Percentiles rank a stretch among this genome's conserved stretches.
These are phyloP conservation scores for Aspergillus ustus DNA, from an alignment of 2,329 filamentous ascomycete genomes.

Conservation along the genomic window DNA sequence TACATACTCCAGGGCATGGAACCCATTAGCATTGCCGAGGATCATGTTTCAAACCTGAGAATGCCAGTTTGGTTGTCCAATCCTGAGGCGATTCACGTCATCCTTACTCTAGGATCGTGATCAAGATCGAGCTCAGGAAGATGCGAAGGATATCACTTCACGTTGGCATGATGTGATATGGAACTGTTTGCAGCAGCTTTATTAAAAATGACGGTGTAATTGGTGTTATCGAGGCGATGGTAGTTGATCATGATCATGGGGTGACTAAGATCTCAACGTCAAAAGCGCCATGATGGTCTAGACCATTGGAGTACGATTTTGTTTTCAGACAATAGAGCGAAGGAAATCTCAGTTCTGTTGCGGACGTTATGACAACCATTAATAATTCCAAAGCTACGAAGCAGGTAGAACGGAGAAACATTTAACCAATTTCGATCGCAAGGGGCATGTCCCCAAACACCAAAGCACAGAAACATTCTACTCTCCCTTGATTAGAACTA, in stretches of 20 bases:
- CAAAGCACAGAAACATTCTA: no score
- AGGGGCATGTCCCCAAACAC: no score
- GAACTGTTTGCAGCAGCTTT: neutral
- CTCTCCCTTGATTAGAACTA: no score
- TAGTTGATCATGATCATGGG: neutral
- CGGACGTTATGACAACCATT: no score
- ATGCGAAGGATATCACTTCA: neutral
- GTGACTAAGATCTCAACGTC: no score
- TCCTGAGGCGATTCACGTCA: neutral
- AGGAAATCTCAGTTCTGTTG: no score
- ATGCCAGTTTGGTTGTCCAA: neutral
- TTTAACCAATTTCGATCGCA: no score
- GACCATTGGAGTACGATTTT: neutral
- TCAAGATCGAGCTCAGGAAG: neutral
- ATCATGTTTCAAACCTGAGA: neutral
- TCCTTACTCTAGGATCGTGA: neutral
- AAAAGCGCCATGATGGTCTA: neutral
- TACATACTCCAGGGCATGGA: neutral
- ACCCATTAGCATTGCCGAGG: neutral
- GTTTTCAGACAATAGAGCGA: no score
- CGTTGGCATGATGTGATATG: neutral
- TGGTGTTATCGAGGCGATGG: neutral
- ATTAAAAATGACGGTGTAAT: neutral
- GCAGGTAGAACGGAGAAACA: no score
- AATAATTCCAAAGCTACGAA: no score